Conservation (phyloP, 2,329 filamentous ascomycete species). For the Lecanicillium sp. region DNA sequence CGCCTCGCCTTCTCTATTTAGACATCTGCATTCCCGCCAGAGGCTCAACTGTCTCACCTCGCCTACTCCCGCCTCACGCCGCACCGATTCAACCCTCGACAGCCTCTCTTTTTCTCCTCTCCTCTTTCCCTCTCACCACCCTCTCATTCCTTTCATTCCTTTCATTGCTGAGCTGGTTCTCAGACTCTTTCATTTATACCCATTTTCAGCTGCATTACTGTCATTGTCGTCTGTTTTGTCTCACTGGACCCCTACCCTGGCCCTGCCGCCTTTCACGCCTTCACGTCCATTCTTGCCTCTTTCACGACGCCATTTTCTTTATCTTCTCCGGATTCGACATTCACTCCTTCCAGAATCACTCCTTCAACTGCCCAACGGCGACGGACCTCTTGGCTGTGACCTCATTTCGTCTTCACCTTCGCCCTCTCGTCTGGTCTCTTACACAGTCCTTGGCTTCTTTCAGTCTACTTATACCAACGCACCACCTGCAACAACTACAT, state of each 20-base stretch:
- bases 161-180: conserved; percentile 5
- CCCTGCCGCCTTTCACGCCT: background rate
- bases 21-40: conserved; percentile 16
- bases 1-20: conserved; percentile 16
- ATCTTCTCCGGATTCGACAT: background rate
- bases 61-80: conserved; percentile 5
- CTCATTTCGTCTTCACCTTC: background rate
- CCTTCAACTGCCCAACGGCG: too few species aligned
- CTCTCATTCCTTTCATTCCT: conserved; percentile 11
- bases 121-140: background rate
- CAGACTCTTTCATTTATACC: background rate
- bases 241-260: background rate
- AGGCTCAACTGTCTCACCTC: conserved; percentile 11
- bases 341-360: background rate
- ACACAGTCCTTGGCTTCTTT: background rate
- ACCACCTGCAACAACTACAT: background rate
- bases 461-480: background rate
- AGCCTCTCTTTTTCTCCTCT: background rate
- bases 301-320: background rate
- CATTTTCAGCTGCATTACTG: background rate
- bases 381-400: background rate
- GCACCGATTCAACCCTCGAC: conserved; percentile 1
- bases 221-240: background rate
- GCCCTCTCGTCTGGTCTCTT: background rate
- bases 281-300: background rate